Evolutionary conservation across 352 stramenopile species (phyloP).

Genomic region (Pythium insidiosum): DNA sequence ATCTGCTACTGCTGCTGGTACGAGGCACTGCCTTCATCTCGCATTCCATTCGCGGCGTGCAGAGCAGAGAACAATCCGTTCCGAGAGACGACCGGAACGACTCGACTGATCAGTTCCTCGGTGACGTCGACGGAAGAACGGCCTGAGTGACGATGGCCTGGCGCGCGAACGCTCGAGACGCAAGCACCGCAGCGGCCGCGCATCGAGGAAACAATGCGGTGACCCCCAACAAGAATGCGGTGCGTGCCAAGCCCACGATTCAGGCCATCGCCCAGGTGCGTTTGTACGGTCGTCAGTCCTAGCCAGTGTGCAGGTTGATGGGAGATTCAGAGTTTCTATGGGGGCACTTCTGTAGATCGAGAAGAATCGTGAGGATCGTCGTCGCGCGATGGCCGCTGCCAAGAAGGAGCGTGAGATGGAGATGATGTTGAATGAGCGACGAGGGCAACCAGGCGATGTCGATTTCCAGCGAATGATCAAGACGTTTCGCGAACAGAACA

Average conservation of each 20-base stretch:
- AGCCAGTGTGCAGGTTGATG: neutral
- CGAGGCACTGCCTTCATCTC: too few relatives aligned
- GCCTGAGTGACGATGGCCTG: slow-evolving; percentile 16
- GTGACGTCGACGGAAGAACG: neutral
- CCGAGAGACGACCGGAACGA: neutral
- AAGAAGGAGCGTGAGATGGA: slow-evolving; percentile 83
- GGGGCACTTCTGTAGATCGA: slow-evolving; percentile 82
- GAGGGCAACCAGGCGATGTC: slow-evolving; percentile 79
- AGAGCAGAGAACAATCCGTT: too few relatives aligned
- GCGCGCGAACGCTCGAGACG: slow-evolving; percentile 19
- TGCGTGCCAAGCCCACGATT: slow-evolving; percentile 47
- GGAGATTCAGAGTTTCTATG: too few relatives aligned
- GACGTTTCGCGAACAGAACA: slow-evolving; percentile 73
- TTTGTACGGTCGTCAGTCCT: too few relatives aligned
- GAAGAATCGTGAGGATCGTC: slow-evolving; percentile 77
- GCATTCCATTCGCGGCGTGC: too few relatives aligned
- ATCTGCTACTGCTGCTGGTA: too few relatives aligned
- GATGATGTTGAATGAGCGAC: slow-evolving; percentile 72
- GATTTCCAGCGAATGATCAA: slow-evolving; percentile 91
- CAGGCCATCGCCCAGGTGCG: slow-evolving; percentile 49
- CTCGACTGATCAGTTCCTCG: neutral
- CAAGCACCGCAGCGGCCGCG: too few relatives aligned
- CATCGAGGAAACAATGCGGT: slow-evolving; percentile 11
- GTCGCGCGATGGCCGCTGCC: slow-evolving; percentile 75
- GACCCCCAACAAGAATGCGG: slow-evolving; percentile 14